These are phyloP conservation scores for Microdochium bolleyi DNA, from an alignment of 2,329 filamentous ascomycete species.

Conservation along the genomic window DNA sequence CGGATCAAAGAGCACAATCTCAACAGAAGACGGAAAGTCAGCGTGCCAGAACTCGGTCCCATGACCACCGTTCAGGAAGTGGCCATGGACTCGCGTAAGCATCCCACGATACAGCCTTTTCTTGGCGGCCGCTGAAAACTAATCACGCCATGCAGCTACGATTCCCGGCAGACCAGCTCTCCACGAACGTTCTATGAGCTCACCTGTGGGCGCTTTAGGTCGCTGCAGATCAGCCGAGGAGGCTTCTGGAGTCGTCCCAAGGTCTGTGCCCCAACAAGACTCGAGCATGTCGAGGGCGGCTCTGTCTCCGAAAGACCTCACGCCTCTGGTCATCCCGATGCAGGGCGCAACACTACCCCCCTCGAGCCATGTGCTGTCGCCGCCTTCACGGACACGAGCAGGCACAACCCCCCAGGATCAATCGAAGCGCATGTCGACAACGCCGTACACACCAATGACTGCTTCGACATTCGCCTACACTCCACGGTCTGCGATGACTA, in stretches of 20 bases:
- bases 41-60: conserved; percentile 55
- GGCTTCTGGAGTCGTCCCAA: not conserved
- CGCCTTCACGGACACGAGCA: not conserved
- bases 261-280: not conserved
- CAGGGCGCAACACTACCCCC: conserved; percentile 19
- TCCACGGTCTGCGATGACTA: conserved; percentile 33
- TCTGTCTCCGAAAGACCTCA: conserved; percentile 44
- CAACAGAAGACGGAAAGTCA: conserved; percentile 52
- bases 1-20: conserved; percentile 51
- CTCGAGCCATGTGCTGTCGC: not conserved
- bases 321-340: conserved; percentile 49
- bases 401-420: conserved; percentile 32
- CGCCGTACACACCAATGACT: conserved; percentile 33
- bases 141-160: conserved; percentile 40
- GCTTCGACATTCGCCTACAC: conserved; percentile 30
- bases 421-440: conserved; percentile 24
- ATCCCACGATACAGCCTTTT: not conserved
- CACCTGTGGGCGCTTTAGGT: conserved; percentile 33
- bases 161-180: conserved; percentile 58
- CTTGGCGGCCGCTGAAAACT: conserved; percentile 6
- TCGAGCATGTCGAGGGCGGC: conserved; percentile 19
- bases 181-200: conserved; percentile 57
- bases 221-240: conserved; percentile 27
- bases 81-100: conserved; percentile 64
- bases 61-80: conserved; percentile 63